Evolutionary conservation across 345 rosid genomes (phyloP).

Genomic region (Brassica rapa): DNA sequence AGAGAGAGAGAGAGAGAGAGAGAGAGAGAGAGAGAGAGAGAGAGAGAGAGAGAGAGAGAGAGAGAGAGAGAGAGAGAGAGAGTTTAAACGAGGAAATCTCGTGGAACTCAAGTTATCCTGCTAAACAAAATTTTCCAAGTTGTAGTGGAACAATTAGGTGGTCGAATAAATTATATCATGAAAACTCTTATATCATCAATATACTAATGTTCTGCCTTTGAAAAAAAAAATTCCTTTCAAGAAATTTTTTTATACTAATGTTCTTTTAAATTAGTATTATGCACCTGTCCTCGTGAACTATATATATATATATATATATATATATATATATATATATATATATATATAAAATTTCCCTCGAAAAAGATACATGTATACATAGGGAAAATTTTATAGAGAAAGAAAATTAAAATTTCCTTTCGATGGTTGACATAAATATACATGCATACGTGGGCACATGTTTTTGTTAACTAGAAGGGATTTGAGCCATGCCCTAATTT

Average conservation of each 20-base stretch:
- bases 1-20: too few species aligned
- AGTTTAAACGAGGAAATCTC: neutral
- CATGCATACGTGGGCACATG: too few species aligned
- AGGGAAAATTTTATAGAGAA: neutral
- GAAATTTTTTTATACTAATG: too few species aligned
- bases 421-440: neutral
- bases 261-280: neutral
- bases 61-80: too few species aligned
- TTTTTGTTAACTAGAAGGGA: too few species aligned
- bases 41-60: too few species aligned
- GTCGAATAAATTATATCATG: neutral
- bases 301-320: too few species aligned
- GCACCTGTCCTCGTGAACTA: neutral
- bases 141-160: neutral
- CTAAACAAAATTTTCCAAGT: neutral
- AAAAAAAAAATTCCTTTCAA: too few species aligned
- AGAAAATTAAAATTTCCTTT: neutral
- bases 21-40: too few species aligned
- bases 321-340: too few species aligned
- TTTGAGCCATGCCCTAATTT: too few species aligned
- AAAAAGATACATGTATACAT: too few species aligned
- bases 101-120: neutral
- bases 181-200: neutral
- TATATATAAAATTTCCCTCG: neutral
- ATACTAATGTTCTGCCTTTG: neutral